A percentile compares a stretch with the other conserved stretches of the same genome.
Conservation (phyloP, 805 yeast species). For the Myxozyma neglecta region DNA sequence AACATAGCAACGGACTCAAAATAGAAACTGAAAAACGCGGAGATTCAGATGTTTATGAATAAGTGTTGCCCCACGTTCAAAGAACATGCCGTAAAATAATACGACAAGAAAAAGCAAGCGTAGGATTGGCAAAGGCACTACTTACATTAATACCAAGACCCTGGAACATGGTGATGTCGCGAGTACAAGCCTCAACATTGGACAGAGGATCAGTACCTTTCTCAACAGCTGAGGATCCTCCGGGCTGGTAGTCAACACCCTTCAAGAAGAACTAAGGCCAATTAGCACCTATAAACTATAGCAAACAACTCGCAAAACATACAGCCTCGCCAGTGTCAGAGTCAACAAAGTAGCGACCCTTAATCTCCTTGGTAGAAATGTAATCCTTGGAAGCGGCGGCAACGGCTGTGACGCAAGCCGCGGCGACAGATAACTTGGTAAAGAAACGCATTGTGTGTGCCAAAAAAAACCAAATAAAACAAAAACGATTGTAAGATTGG, state of each 20-base stretch:
- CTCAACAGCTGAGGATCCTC: constrained; percentile 71
- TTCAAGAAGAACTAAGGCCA: constrained; percentile 62
- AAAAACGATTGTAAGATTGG: background rate
- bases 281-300: too few relatives aligned
- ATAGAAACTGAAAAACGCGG: too few relatives aligned
- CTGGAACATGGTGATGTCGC: constrained; percentile 81
- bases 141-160: constrained; percentile 68
- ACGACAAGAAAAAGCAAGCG: background rate
- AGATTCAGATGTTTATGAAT: too few relatives aligned
- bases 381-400: constrained; percentile 15
- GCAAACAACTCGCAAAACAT: constrained; percentile 34
- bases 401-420: constrained; percentile 6
- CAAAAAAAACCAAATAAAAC: background rate
- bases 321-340: constrained; percentile 72
- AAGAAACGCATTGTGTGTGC: constrained; percentile 10
- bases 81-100: background rate
- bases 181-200: constrained; percentile 66
- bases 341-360: constrained; percentile 73
- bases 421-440: constrained; percentile 10
- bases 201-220: constrained; percentile 68
- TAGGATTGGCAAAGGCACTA: background rate
- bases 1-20: too few relatives aligned
- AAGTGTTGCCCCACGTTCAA: background rate
- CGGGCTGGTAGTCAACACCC: constrained; percentile 96
- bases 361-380: constrained; percentile 65